These are phyloP conservation scores for Dioszegia crocea DNA, from an alignment of 768 basidiomycete species.

Conservation along the genomic window DNA sequence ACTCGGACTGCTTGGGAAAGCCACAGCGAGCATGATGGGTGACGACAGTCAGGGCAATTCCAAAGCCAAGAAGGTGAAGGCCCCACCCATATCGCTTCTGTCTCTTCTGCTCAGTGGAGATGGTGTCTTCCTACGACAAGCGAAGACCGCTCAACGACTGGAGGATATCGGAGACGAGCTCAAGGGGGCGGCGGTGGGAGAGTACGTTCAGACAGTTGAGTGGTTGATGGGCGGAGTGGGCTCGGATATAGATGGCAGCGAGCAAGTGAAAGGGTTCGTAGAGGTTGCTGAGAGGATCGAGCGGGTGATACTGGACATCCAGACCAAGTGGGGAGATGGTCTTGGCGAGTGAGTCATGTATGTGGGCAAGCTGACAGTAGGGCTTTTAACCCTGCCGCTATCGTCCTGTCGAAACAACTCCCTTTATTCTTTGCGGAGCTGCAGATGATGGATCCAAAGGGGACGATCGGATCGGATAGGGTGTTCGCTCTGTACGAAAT, in stretches of 20 bases:
- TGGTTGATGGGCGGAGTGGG: slow-evolving; percentile 32
- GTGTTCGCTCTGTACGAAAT: slow-evolving; percentile 46
- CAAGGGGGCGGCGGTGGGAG: slow-evolving; percentile 41
- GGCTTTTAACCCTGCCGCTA: slow-evolving; percentile 36
- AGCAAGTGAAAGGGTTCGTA: slow-evolving; percentile 37
- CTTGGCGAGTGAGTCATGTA: slow-evolving; percentile 32
- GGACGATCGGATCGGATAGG: slow-evolving; percentile 28
- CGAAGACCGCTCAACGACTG: slow-evolving; percentile 7
- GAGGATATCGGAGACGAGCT: slow-evolving; percentile 40
- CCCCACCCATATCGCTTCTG: slow-evolving; percentile 28
- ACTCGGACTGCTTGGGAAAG: slow-evolving; percentile 6
- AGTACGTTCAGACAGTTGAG: slow-evolving; percentile 38
- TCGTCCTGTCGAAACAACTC: slow-evolving; percentile 47
- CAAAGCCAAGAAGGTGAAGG: not conserved
- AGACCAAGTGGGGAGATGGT: slow-evolving; percentile 33
- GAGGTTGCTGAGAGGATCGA: slow-evolving; percentile 46
- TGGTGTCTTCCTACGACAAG: slow-evolving; percentile 15
- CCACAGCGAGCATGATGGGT: not conserved
- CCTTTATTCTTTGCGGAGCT: slow-evolving; percentile 48
- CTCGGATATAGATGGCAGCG: slow-evolving; percentile 9
- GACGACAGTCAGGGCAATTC: not conserved
- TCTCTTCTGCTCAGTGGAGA: slow-evolving; percentile 23
- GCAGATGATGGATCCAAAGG: slow-evolving; percentile 39
- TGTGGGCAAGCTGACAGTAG: slow-evolving; percentile 3
- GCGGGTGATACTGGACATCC: slow-evolving; percentile 30